Conservation (phyloP, 371 early-diverging fungal species). For the Apophysomyces ossiformis region DNA sequence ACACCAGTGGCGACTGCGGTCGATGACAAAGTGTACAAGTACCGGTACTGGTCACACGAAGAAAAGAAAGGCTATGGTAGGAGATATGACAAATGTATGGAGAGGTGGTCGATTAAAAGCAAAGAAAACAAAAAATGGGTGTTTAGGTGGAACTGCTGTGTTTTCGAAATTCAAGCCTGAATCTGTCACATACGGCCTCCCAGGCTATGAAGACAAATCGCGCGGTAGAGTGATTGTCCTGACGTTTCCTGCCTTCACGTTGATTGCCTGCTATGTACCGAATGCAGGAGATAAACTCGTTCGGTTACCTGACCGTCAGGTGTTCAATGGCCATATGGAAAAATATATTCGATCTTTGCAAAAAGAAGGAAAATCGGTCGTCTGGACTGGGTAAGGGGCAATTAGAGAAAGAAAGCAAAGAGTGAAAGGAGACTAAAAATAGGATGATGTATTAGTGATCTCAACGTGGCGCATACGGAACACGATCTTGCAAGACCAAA, state of each 20-base stretch:
- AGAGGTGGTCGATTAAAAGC: not conserved
- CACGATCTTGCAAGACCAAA: slow-evolving; percentile 85
- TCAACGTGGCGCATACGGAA: slow-evolving; percentile 88
- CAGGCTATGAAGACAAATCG: slow-evolving; percentile 49
- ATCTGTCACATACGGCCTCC: slow-evolving; percentile 66
- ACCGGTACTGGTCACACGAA: slow-evolving; percentile 70
- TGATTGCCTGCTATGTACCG: slow-evolving; percentile 82
- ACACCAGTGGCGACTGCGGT: slow-evolving; percentile 53
- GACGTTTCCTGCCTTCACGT: slow-evolving; percentile 67
- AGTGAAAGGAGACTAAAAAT: not conserved
- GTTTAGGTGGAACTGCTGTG: slow-evolving; percentile 73
- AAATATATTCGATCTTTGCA: slow-evolving; percentile 72
- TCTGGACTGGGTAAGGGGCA: slow-evolving; percentile 78
- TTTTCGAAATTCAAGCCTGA: slow-evolving; percentile 82
- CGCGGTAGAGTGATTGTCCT: slow-evolving; percentile 82
- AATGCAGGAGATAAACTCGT: slow-evolving; percentile 82
- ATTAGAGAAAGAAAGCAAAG: not conserved
- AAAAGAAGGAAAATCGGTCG: slow-evolving; percentile 69
- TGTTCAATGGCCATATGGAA: slow-evolving; percentile 74
- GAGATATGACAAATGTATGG: not conserved
- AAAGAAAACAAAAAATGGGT: not conserved
- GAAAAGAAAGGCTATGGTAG: slow-evolving; percentile 84
- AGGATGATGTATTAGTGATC: slow-evolving; percentile 53
- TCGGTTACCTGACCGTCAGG: slow-evolving; percentile 63
- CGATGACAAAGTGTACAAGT: slow-evolving; percentile 67